phyloP scores from a whole-genome alignment of 139 green algal species.

The Chlorella sp. region DNA sequence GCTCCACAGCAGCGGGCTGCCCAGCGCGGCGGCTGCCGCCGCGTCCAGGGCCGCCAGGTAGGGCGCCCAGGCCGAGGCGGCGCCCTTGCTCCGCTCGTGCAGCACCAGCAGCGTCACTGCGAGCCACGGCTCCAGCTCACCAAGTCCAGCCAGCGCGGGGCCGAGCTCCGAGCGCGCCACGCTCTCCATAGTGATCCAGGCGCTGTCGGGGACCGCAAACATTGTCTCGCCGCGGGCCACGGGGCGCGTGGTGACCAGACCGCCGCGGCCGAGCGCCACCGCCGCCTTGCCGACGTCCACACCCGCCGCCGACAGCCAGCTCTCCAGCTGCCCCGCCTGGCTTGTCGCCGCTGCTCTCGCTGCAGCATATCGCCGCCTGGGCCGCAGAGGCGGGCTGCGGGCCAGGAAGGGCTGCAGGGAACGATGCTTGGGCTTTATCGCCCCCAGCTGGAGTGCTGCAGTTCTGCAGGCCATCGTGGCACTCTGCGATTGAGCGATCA shows the following conservation, averaged over 20 bases:
- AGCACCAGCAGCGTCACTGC: conserved; percentile 78
- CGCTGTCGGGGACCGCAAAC: conserved; percentile 36
- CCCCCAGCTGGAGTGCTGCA: too few relatives aligned
- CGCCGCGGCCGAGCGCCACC: background rate
- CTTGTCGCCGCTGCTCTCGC: background rate
- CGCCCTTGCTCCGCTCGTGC: conserved; percentile 42
- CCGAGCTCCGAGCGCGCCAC: conserved; percentile 37
- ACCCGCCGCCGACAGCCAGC: conserved; percentile 18
- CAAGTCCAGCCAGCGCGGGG: conserved; percentile 7
- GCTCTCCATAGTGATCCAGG: conserved; percentile 45
- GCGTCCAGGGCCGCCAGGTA: conserved; percentile 63
- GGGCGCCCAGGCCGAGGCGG: conserved; percentile 31
- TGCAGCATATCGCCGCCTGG: too few relatives aligned
- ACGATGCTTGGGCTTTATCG: too few relatives aligned
- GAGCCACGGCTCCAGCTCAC: conserved; percentile 70
- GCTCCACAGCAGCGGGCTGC: conserved; percentile 71
- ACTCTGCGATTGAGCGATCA: too few relatives aligned
- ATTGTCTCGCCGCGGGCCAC: conserved; percentile 32
- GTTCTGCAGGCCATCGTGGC: too few relatives aligned
- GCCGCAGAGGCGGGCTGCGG: too few relatives aligned
- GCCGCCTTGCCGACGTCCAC: conserved; percentile 28
- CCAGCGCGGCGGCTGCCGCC: conserved; percentile 38
- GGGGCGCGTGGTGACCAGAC: conserved; percentile 14
- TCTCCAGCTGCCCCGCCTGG: background rate
- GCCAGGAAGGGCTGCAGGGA: too few relatives aligned